These are phyloP conservation scores for Xylaria castorea DNA, from an alignment of 495 filamentous ascomycete genomes.

Conservation along the genomic window DNA sequence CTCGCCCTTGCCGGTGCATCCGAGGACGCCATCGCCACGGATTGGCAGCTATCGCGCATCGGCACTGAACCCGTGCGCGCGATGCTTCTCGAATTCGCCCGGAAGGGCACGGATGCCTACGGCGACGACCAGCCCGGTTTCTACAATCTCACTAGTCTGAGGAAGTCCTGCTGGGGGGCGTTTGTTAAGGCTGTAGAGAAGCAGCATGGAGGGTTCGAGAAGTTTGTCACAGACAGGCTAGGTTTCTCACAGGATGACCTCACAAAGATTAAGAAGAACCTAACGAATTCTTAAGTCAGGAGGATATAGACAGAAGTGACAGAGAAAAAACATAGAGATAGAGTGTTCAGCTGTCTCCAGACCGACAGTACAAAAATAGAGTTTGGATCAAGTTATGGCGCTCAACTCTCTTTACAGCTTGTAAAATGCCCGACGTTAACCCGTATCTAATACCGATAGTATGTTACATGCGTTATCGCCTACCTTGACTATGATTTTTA, in stretches of 20 bases:
- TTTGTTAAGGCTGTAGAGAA: conserved; percentile 46
- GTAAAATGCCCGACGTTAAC: background rate
- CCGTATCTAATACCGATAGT: background rate
- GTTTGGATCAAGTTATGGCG: background rate
- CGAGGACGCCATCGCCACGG: conserved; percentile 53
- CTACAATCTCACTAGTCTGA: conserved; percentile 47
- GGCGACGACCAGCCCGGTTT: conserved; percentile 48
- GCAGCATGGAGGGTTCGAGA: conserved; percentile 52
- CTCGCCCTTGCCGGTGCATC: conserved; percentile 59
- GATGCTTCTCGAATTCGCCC: conserved; percentile 48
- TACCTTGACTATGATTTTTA: background rate
- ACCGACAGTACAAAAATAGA: background rate
- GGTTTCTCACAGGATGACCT: conserved; percentile 52
- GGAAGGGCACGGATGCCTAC: conserved; percentile 39
- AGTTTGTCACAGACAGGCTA: conserved; percentile 47
- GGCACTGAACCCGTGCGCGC: conserved; percentile 54
- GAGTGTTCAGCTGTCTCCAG: background rate
- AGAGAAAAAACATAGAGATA: background rate
- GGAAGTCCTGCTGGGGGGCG: conserved; percentile 45
- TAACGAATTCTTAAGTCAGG: conserved; percentile 33
- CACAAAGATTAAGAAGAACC: conserved; percentile 49
- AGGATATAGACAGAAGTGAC: background rate
- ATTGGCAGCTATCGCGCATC: conserved; percentile 59
- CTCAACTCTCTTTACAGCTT: background rate
- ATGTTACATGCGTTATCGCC: background rate